These are phyloP conservation scores for Tetrapisispora nanseiensis DNA, from an alignment of 805 yeast genomes.

Conservation along the genomic window DNA sequence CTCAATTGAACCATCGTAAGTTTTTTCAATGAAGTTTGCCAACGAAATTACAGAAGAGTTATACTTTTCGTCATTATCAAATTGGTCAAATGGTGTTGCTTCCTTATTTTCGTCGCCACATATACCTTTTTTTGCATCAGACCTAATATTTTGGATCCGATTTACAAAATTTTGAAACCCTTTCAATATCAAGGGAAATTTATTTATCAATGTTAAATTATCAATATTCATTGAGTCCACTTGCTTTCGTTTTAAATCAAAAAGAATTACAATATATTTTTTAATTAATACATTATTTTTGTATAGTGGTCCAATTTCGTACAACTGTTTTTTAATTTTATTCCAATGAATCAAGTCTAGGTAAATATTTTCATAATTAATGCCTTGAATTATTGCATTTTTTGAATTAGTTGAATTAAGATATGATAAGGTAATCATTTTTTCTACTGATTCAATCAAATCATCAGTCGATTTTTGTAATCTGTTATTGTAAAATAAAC, in stretches of 20 bases:
- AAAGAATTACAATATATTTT: neutral
- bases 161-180: neutral
- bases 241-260: neutral
- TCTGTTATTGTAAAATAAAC: neutral
- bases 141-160: neutral
- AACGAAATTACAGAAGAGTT: neutral
- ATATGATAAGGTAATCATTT: neutral
- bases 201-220: neutral
- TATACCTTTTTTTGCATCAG: neutral
- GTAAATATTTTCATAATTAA: neutral
- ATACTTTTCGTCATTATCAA: neutral
- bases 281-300: neutral
- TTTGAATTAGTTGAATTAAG: neutral
- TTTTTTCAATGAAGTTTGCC: conserved; percentile 1
- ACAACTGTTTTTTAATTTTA: neutral
- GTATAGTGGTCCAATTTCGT: neutral
- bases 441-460: neutral
- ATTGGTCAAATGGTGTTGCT: neutral
- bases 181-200: neutral
- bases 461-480: neutral
- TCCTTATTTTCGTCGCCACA: neutral
- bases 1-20: neutral
- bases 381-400: too few relatives aligned
- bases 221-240: neutral
- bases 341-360: neutral